phyloP scores from a whole-genome alignment of 768 basidiomycete genomes.

The Kwoniella dejecticola region DNA sequence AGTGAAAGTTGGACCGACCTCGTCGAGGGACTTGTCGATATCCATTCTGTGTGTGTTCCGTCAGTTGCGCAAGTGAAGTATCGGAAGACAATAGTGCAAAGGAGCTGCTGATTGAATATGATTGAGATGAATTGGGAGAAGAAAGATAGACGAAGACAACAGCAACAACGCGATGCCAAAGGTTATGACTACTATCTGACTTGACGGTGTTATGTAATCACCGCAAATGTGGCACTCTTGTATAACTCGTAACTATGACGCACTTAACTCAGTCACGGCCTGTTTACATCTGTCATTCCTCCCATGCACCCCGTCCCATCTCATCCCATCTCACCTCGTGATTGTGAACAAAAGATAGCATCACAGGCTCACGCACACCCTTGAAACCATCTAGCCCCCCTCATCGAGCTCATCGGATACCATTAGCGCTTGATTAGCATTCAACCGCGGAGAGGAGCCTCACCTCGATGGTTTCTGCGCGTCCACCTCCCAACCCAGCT shows the following conservation, averaged over 20 bases:
- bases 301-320: too few relatives aligned
- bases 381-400: too few relatives aligned
- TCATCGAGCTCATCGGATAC: neutral
- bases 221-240: conserved; percentile 4
- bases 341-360: too few relatives aligned
- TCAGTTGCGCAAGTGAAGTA: too few relatives aligned
- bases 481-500: conserved; percentile 40
- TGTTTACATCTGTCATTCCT: neutral
- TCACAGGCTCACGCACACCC: too few relatives aligned
- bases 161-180: conserved; percentile 4
- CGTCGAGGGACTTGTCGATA: conserved; percentile 54
- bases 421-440: neutral
- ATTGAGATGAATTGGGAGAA: too few relatives aligned
- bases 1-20: conserved; percentile 38
- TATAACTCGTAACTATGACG: neutral
- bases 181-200: neutral
- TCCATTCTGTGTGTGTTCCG: conserved; percentile 48
- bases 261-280: neutral
- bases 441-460: neutral
- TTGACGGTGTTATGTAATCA: conserved; percentile 16
- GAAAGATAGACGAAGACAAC: too few relatives aligned
- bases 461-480: conserved; percentile 40
- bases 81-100: too few relatives aligned
- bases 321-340: too few relatives aligned
- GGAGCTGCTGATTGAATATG: too few relatives aligned